A percentile compares a stretch with the other conserved stretches of the same genome.
phyloP scores from a whole-genome alignment of 2,329 filamentous ascomycete genomes.

The Neonectria magnoliae region DNA sequence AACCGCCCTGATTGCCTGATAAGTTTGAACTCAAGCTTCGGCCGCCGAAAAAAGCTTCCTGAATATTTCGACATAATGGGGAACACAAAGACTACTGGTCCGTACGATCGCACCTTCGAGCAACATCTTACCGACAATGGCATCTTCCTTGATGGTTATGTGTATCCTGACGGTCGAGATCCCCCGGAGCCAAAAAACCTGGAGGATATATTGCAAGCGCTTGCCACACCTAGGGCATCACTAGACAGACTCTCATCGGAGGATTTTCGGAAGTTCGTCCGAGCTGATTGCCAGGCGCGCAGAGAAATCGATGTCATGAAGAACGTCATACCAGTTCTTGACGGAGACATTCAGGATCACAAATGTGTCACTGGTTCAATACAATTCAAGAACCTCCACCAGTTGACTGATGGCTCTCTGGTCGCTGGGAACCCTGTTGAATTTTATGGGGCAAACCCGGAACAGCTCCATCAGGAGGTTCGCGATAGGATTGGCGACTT shows the following conservation, averaged over 20 bases:
- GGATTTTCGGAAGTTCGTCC: slow-evolving; percentile 45
- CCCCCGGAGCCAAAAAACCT: slow-evolving; percentile 32
- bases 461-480: slow-evolving; percentile 43
- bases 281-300: slow-evolving; percentile 41
- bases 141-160: slow-evolving; percentile 27
- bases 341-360: slow-evolving; percentile 35
- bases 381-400: slow-evolving; percentile 49
- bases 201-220: slow-evolving; percentile 27
- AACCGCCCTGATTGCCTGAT: background rate
- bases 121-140: slow-evolving; percentile 33
- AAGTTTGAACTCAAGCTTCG: background rate
- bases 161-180: slow-evolving; percentile 26
- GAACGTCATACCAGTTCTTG: slow-evolving; percentile 47
- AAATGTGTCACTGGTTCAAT: slow-evolving; percentile 41
- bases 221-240: slow-evolving; percentile 37
- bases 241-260: slow-evolving; percentile 49
- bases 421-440: slow-evolving; percentile 46
- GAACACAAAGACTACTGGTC: background rate
- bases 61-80: too few relatives aligned
- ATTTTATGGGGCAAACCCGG: slow-evolving; percentile 47
- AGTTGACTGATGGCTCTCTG: slow-evolving; percentile 48
- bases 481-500: slow-evolving; percentile 37
- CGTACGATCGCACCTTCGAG: slow-evolving; percentile 33
- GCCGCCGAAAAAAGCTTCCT: background rate
- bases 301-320: slow-evolving; percentile 48